Base-by-base conservation (phyloP, 176 grass and related monocot genomes). In the Rhynchospora pubera region DNA sequence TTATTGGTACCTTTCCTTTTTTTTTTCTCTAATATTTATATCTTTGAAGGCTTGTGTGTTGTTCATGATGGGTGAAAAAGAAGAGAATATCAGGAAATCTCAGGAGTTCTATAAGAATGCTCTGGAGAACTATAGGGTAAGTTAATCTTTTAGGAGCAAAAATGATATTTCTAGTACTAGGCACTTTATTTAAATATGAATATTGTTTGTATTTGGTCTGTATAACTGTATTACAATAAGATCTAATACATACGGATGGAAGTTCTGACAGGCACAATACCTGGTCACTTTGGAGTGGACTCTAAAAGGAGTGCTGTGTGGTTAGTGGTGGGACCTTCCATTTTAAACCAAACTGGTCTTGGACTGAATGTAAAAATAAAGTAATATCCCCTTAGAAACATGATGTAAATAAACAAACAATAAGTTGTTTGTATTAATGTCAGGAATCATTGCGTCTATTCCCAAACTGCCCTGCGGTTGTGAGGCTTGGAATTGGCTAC, bases 401-500 rank as follows among this genome's bases (percentile, higher is more conserved):
- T 46, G 58, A 13, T 39, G 13, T n/a, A 23, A 77, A 28, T 28
- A 77, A 79, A n/a, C 51, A 32, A 82, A 19, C 34, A 8, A 48
- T 48, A 77, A 70, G 9, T 80, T 72, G 9, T 39, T 70, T 86
- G 47, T 21, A 52, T 59, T 43, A 43, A 71, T 74, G 18, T 71
- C 86, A 97, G 94, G 88, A 83, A 89, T 90, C 92, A 48, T 58
- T 97, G 85, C 85, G 83, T 80, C 83, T 72, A 12, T 88, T 94
- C 84, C 80, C 87, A 9, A 86, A 79, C 74, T 92, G 92, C 75
- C 92, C 92, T 84, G 86, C 94, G 79, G 83, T 89, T 85, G 90
- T 97, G 79, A 94, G 94, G 63, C 92, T 97, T 68, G 94, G 94
- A 62, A 92, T 97, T 87, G 94, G 92, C 9, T 89, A 91, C 85